A percentile compares a stretch with the other conserved stretches of the same genome.
phyloP scores from a whole-genome alignment of 176 grass and related monocot genomes.

The Avena eriantha region DNA sequence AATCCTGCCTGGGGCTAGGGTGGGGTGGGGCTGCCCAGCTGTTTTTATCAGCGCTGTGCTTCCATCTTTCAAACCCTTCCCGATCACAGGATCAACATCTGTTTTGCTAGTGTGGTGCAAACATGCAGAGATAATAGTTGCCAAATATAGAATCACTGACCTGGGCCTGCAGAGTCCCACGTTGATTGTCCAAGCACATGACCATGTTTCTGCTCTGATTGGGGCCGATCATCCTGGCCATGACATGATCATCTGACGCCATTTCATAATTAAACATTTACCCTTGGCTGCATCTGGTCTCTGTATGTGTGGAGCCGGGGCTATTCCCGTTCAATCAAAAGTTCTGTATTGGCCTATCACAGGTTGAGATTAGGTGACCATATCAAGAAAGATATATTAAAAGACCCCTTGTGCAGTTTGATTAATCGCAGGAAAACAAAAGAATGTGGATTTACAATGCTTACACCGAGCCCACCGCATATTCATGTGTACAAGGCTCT shows the following conservation, averaged over 20 bases:
- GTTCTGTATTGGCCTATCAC: constrained; percentile 24
- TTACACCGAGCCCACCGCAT: constrained; percentile 36
- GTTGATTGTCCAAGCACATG: constrained; percentile 54
- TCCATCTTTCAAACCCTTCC: constrained; percentile 45
- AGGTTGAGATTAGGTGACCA: constrained; percentile 25
- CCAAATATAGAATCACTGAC: constrained; percentile 65
- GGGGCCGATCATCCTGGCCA: constrained; percentile 44
- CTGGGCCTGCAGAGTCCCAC: constrained; percentile 45
- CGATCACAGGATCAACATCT: constrained; percentile 43
- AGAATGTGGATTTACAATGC: not conserved
- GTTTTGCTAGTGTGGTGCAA: constrained; percentile 49
- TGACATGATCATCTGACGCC: constrained; percentile 51
- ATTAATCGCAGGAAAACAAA: not conserved
- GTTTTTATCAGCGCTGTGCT: constrained; percentile 28
- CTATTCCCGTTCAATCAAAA: constrained; percentile 18
- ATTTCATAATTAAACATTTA: constrained; percentile 35
- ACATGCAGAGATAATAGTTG: constrained; percentile 65
- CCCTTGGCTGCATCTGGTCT: constrained; percentile 25
- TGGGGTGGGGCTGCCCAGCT: constrained; percentile 44
- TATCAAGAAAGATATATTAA: not conserved
- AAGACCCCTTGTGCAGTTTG: constrained; percentile 10
- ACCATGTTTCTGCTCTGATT: constrained; percentile 31
- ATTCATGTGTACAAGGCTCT: constrained; percentile 28
- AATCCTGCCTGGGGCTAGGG: constrained; percentile 51
- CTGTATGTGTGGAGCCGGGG: constrained; percentile 34